Base-by-base conservation (phyloP, 768 basidiomycete genomes). In the Daedaleopsis sinensis region DNA sequence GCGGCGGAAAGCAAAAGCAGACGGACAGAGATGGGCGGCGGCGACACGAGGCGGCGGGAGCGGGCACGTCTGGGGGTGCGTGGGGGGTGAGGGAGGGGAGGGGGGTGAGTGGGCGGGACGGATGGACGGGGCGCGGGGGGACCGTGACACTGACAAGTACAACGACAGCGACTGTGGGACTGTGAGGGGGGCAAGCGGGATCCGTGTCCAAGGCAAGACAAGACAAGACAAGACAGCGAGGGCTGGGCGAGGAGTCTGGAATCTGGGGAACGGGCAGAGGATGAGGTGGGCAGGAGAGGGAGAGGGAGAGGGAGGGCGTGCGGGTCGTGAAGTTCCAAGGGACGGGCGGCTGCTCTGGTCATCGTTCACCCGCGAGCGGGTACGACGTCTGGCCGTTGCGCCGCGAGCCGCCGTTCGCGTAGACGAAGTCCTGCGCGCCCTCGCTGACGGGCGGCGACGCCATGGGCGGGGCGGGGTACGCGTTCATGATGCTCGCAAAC, bases 401-500 rank as follows among this genome's bases (percentile, higher is more conserved):
- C 51, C 67, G 37, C n/a, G 50, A 53, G 50, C 51, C 46, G 19
- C 66, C 65, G 42, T 71, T 68, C 37, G 66, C 67, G 42, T 69
- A 65, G 37, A 65, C 62, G 2, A 74, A 73, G 53, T 73, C 68
- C 35, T 71, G 70, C 8, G 64, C 67, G 9, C 70, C 71, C 18
- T 72, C 71, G 52, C 66, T 72, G 16, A 71, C 71, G 35, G 67
- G 67, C 8, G 72, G 62, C 16, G 70, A 67, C 2, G 35, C 12
- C 69, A 63, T 18, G 13, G 74, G 70, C 35, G 72, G 71, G 1
- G 76, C 70, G 10, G 85, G 80, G 70, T 87, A 88, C n/a, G 87
- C 86, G 65, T 86, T 84, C 86, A 90, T 85, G 64, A 90, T 87
- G 61, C 82, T 85, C 37, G 86, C 89, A 69, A 89, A 83, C 55